Conservation (phyloP, 1,284 basidiomycete species). For the Sparassis latifolia region DNA sequence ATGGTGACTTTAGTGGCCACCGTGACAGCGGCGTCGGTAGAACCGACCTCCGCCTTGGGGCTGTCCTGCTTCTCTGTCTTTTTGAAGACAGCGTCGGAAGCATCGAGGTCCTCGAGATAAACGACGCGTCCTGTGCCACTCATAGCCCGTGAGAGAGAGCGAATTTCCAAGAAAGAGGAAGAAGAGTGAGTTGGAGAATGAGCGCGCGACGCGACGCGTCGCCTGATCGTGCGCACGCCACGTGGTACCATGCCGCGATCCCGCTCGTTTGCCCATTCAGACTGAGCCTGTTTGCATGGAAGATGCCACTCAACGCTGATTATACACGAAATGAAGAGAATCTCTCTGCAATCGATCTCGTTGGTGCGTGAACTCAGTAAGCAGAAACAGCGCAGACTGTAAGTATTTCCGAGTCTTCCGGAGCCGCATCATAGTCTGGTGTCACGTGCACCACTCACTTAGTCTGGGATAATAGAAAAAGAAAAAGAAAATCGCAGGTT, state of each 20-base stretch:
- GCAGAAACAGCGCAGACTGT: no score
- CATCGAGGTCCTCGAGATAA: slow-evolving; percentile 51
- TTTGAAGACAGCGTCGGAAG: slow-evolving; percentile 6
- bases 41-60: not conserved
- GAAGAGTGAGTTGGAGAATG: not conserved
- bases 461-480: no score
- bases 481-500: no score
- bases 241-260: no score
- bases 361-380: no score
- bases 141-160: slow-evolving; percentile 23
- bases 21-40: not conserved
- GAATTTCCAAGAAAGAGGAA: not conserved
- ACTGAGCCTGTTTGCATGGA: no score
- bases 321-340: not conserved
- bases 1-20: slow-evolving; percentile 4
- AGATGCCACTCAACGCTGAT: not conserved
- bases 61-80: not conserved
- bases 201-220: not conserved
- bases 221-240: not conserved
- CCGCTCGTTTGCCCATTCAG: no score
- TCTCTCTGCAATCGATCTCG: no score
- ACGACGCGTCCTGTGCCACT: slow-evolving; percentile 31
- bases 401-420: no score
- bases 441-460: no score
- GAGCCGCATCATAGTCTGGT: no score